Base-by-base conservation (phyloP, 768 basidiomycete genomes). In the Suillus lakei region DNA sequence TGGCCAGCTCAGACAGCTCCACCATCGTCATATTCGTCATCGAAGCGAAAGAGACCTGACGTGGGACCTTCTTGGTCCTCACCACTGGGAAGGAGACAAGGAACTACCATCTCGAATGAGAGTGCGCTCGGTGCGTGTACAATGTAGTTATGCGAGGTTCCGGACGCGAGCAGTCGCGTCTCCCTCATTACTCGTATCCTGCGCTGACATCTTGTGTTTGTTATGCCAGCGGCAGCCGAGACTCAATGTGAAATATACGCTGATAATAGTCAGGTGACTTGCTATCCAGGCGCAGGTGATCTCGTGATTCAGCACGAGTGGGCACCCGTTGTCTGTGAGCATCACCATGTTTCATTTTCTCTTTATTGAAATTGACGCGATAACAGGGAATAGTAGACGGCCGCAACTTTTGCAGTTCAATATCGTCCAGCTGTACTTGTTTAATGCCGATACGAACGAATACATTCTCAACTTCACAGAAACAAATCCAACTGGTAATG, bases 301-400 rank as follows among this genome's bases (percentile, higher is more conserved):
- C 66, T 80, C 30, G 81, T 96, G 66, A 76, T 84, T n/a, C 94
- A 97, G 77, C 85, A 90, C 71, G 77, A 91, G 58, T 93, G 86
- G 83, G 86, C 88, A 5, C 84, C 88, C 43, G 89, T 95, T 73
- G 87, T 95, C 72, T 96, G 94, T 93, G 73, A 76, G 92, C 90
- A 64, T 56, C 34, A 66, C 66, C 7, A 71, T 48, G 50, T 65
- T 66, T 41, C 67, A n/a, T 43, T 62, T 10, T 15, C 15, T 60
- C 51, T 54, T 43, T 46, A 51, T 66, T 65, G 41, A 23, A 71
- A 65, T 67, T 61, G 61, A 74, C 60, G 60, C 28, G 55, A 63
- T 65, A 62, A 55, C 75, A 93, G 91, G 92, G 92, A 94, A 95
- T 72, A 89, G 87, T 66, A 82, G 83, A 64, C 82, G 87, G 41